A percentile compares a stretch with the other conserved stretches of the same genome.
Conservation (phyloP, 2,329 filamentous ascomycete species). For the Scopulariopsis brevicaulis region DNA sequence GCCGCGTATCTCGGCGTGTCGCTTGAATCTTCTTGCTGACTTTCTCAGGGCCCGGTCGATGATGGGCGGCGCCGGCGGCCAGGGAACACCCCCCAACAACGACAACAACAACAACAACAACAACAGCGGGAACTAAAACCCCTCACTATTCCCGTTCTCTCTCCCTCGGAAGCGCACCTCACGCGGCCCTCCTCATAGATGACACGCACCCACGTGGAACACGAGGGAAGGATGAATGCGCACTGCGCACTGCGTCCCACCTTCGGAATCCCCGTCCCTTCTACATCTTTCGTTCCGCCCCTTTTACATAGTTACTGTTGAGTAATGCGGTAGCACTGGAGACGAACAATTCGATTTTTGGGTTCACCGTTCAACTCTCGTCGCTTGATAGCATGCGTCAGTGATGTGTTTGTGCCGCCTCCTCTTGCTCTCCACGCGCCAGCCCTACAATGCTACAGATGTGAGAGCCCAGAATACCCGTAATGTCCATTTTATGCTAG, state of each 20-base stretch:
- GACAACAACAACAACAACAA: constrained; percentile 4
- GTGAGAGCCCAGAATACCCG: too few species aligned
- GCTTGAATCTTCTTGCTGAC: constrained; percentile 1
- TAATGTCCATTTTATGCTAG: not conserved
- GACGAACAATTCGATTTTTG: not conserved
- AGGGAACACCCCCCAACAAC: constrained; percentile 9
- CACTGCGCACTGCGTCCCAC: too few species aligned
- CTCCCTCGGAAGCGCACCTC: not conserved
- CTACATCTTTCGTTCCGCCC: not conserved
- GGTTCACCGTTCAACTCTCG: not conserved
- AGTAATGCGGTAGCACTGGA: not conserved
- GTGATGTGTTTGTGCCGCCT: too few species aligned
- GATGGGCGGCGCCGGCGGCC: constrained; percentile 27
- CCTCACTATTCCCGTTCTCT: not conserved
- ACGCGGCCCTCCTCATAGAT: not conserved
- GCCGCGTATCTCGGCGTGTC: not conserved
- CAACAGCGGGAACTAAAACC: not conserved
- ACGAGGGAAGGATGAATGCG: too few species aligned
- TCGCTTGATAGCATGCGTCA: too few species aligned
- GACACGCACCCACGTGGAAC: too few species aligned
- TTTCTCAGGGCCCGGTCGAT: constrained; percentile 29
- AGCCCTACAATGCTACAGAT: too few species aligned
- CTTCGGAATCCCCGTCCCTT: not conserved
- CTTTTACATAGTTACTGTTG: not conserved
- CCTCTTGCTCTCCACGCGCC: too few species aligned